Evolutionary conservation across 2,329 filamentous ascomycete species (phyloP).

Genomic region (Xylaria sp.): DNA sequence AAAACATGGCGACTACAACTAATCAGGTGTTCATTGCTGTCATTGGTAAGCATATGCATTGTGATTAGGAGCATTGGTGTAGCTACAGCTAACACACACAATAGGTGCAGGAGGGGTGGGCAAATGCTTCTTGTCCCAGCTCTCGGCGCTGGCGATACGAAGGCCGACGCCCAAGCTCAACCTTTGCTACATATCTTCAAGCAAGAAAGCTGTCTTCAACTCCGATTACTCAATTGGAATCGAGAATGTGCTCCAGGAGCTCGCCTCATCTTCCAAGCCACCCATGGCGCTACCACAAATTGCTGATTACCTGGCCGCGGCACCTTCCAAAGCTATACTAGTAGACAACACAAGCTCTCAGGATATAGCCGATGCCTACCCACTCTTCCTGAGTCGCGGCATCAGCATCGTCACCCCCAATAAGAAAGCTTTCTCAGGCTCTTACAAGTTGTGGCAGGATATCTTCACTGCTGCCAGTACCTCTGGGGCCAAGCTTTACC

Average conservation of each 20-base stretch:
- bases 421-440: conserved; percentile 95
- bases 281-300: conserved; percentile 76
- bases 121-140: conserved; percentile 87
- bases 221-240: conserved; percentile 76
- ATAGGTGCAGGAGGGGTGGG: conserved; percentile 92
- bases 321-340: conserved; percentile 81
- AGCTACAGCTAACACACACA: conserved; percentile 32
- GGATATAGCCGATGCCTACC: conserved; percentile 84
- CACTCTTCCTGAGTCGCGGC: conserved; percentile 79
- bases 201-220: conserved; percentile 82
- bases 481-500: conserved; percentile 85
- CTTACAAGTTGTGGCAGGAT: conserved; percentile 82
- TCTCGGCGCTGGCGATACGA: conserved; percentile 73
- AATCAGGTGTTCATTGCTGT: conserved; percentile 64
- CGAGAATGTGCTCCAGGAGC: conserved; percentile 68
- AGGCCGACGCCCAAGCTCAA: conserved; percentile 75
- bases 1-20: conserved; percentile 46
- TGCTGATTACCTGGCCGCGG: conserved; percentile 78
- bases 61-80: conserved; percentile 1
- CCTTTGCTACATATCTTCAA: conserved; percentile 87
- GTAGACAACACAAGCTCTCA: conserved; percentile 97
- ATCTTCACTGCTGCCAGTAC: conserved; percentile 80
- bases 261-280: conserved; percentile 71
- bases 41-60: conserved; percentile 50
- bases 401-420: conserved; percentile 96